phyloP scores from a whole-genome alignment of 208 protist species.

The Leishmania lainsoni region DNA sequence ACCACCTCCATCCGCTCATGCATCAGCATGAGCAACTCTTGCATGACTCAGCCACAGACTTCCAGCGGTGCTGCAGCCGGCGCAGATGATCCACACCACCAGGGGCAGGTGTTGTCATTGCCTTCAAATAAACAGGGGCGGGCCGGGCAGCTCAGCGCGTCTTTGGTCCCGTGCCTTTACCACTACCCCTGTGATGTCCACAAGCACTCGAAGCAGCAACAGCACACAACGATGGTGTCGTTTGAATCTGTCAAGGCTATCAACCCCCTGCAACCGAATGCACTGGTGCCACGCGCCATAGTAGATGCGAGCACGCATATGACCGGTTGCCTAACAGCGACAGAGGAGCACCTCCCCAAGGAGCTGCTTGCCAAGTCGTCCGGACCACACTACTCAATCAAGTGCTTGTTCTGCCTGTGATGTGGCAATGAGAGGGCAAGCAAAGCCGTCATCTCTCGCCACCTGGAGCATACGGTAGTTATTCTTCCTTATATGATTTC shows the following conservation, averaged over 20 bases:
- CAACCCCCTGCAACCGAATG: not conserved
- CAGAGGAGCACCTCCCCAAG: conserved; percentile 20
- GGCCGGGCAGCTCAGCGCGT: not conserved
- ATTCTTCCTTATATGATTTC: not conserved
- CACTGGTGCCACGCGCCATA: not conserved
- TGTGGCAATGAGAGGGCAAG: not conserved
- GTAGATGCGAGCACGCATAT: not conserved
- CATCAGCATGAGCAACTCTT: conserved; percentile 7
- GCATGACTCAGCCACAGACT: conserved; percentile 6
- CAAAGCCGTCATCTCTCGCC: not conserved
- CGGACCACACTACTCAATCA: not conserved
- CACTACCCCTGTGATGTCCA: not conserved
- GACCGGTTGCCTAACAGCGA: conserved; percentile 9
- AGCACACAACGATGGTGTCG: not conserved
- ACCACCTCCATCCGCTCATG: conserved; percentile 2
- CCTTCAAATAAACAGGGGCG: not conserved
- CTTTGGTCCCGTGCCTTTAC: not conserved
- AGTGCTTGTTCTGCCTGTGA: not conserved
- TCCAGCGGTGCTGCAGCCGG: not conserved
- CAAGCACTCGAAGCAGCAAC: not conserved
- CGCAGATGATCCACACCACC: not conserved
- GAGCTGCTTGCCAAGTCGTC: not conserved
- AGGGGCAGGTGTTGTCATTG: not conserved
- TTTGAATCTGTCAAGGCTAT: not conserved
- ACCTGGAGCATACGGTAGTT: not conserved